Evolutionary conservation across 2,329 filamentous ascomycete species (phyloP), one percentile per base, ranked within the genome.

Genomic region (Tolypocladium pustulatum): DNA sequence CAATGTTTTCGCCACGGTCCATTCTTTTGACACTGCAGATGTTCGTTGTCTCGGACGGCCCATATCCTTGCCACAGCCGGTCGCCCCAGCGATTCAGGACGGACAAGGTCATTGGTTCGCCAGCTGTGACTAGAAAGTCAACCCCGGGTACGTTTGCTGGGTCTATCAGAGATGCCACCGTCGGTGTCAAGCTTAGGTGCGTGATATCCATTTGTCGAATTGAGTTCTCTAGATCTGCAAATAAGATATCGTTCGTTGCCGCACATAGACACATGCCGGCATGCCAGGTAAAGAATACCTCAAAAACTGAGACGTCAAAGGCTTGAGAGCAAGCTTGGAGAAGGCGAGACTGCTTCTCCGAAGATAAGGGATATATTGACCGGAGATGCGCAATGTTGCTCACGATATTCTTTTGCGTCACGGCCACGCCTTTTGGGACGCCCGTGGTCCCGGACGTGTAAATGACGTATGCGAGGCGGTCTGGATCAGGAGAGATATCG

Each of bases 241-340:
- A 90, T 0, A 95, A 73, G 1, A 83, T 80, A 64, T 94, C 88
- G 64, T 92, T 91, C 0, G 78, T 81, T 0, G 85, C 87, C 2
- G 88, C 83, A 67, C 89, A 96, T 15, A 96, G 76, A 61, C 87
- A 88, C 76, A 93, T 90, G 4, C 90, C 90, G 38, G 80, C 79
- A 54, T 82, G 81, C 88, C 91, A 95, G 0, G 90, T 78, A 65
- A 90, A 95, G 69, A 96, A 93, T 17, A 95, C 92, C 66, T 96
- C 91, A 68, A 95, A 95, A 0, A 95, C 88, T 0, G 90, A 95
- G 2, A 95, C 86, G 67, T 95, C 90, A 67, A 95, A 96, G 0
- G 87, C 88, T 67, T 91, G 89, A 0, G 90, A 93, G 67, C 89
- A 95, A 2, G 89, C 84, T 71, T 96, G 91, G 0, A 96, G 76